Conservation (phyloP, 495 filamentous ascomycete species). For the Penicillium turbatum region DNA sequence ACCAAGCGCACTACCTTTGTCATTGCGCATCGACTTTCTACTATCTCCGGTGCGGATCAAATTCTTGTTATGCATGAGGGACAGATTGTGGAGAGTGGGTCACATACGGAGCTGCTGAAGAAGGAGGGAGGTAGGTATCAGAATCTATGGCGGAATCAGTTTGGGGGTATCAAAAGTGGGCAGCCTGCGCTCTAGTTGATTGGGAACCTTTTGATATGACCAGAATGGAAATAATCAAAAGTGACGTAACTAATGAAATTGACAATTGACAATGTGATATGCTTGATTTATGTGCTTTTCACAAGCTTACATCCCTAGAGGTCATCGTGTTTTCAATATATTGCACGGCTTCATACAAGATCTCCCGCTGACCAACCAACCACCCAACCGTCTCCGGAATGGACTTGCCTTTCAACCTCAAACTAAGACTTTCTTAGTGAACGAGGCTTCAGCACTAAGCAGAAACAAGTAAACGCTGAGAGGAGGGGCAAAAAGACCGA, state of each 20-base stretch:
- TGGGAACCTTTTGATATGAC: background rate
- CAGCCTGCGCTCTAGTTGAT: background rate
- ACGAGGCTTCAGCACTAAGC: too few species aligned
- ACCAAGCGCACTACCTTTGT: constrained; percentile 30
- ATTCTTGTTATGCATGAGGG: constrained; percentile 82
- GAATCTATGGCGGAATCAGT: constrained; percentile 8
- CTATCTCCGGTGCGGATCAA: constrained; percentile 77
- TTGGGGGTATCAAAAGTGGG: background rate
- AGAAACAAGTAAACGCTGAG: too few species aligned
- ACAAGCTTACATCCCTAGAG: too few species aligned
- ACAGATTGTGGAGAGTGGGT: constrained; percentile 72
- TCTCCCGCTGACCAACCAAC: too few species aligned
- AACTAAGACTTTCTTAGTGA: too few species aligned
- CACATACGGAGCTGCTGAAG: constrained; percentile 37
- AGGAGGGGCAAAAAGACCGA: too few species aligned
- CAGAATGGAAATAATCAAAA: background rate
- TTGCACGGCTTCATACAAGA: too few species aligned
- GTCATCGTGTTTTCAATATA: too few species aligned
- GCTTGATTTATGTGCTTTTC: background rate
- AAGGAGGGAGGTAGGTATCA: constrained; percentile 8
- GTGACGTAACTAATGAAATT: background rate
- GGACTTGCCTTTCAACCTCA: too few species aligned
- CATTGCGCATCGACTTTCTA: constrained; percentile 67
- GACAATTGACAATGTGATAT: background rate
- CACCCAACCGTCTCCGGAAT: too few species aligned